These are phyloP conservation scores for Eucalyptus erythrocorys DNA, from an alignment of 345 rosid genomes.

Conservation along the genomic window DNA sequence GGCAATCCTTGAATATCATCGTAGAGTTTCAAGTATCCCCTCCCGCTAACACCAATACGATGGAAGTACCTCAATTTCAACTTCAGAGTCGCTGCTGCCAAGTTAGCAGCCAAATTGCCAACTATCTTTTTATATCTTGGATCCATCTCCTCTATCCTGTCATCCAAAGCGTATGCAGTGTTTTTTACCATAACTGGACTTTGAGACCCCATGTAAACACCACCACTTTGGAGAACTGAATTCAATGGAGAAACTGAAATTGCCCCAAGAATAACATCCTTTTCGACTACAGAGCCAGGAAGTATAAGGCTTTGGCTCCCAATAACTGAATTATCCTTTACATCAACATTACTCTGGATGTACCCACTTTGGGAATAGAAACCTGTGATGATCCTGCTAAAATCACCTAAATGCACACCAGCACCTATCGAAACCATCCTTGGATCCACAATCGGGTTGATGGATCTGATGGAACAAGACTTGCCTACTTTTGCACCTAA, in stretches of 20 bases:
- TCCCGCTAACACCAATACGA: conserved; percentile 47
- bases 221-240: conserved; percentile 39
- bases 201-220: conserved; percentile 52
- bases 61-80: conserved; percentile 60
- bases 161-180: conserved; percentile 47
- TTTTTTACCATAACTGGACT: conserved; percentile 51
- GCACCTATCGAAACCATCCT: conserved; percentile 21
- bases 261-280: conserved; percentile 52
- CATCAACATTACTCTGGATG: conserved; percentile 15
- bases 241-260: conserved; percentile 48
- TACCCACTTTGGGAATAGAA: conserved; percentile 27
- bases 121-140: conserved; percentile 45
- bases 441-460: conserved; percentile 46
- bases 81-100: conserved; percentile 49
- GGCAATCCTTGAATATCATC: conserved; percentile 37
- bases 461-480: conserved; percentile 53
- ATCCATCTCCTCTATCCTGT: conserved; percentile 71
- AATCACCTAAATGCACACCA: conserved; percentile 66
- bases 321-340: conserved; percentile 44
- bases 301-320: conserved; percentile 58
- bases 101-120: conserved; percentile 43
- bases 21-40: conserved; percentile 35
- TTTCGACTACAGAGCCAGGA: conserved; percentile 35
- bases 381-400: conserved; percentile 3
- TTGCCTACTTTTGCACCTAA: conserved; percentile 44